phyloP scores from a whole-genome alignment of 1,284 basidiomycete species.

The Inonotus hispidus region DNA sequence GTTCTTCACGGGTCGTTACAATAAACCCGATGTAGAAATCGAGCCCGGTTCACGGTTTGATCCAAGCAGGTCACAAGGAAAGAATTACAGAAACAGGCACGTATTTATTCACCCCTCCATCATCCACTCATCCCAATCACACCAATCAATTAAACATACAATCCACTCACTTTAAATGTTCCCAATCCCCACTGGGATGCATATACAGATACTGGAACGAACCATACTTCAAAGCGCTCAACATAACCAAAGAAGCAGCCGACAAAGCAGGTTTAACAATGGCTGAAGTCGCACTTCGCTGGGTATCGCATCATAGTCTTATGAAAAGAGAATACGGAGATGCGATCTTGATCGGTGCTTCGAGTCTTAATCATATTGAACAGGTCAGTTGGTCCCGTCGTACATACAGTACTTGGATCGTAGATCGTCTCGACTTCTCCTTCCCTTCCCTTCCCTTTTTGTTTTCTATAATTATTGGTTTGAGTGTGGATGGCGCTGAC shows the following conservation, averaged over 20 bases:
- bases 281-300: constrained; percentile 27
- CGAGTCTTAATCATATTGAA: constrained; percentile 24
- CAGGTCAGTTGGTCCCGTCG: constrained; percentile 12
- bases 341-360: constrained; percentile 29
- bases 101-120: background rate
- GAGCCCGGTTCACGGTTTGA: constrained; percentile 43
- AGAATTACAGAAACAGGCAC: constrained; percentile 9
- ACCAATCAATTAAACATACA: no score
- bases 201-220: constrained; percentile 20
- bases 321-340: constrained; percentile 27
- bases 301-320: constrained; percentile 28
- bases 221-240: constrained; percentile 25
- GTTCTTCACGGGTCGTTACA: constrained; percentile 39
- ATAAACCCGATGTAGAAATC: constrained; percentile 26
- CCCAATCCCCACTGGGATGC: background rate
- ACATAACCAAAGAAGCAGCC: constrained; percentile 23
- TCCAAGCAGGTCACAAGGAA: constrained; percentile 8
- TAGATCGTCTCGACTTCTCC: background rate
- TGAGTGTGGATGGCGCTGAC: no score
- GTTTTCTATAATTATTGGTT: no score
- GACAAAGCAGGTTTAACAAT: constrained; percentile 24
- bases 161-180: no score
- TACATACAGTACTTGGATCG: no score
- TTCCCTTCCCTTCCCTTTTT: no score
- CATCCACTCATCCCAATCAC: no score